Conservation (phyloP, 2,329 filamentous ascomycete species). For the Pestalotiopsis sp. region DNA sequence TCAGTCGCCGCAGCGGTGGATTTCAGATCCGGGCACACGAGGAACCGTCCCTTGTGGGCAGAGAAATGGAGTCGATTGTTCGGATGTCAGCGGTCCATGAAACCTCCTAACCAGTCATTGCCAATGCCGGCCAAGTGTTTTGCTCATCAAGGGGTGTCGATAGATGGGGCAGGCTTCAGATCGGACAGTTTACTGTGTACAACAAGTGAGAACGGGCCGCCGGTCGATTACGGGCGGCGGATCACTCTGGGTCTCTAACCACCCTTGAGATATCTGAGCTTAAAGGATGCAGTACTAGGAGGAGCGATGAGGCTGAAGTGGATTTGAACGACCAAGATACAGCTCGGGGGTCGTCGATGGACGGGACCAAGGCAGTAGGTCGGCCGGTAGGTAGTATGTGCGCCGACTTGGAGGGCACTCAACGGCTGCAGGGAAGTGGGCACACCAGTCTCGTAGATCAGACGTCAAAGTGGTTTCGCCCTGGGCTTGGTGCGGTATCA, state of each 20-base stretch:
- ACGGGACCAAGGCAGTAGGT: neutral
- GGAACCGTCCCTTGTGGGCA: constrained; percentile 3
- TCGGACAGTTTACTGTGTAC: neutral
- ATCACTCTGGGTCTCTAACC: neutral
- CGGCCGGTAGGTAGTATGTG: neutral
- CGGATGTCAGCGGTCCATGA: constrained; percentile 43
- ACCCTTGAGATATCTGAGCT: neutral
- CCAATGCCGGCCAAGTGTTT: constrained; percentile 3
- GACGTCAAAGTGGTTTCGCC: constrained; percentile 50
- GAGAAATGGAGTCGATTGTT: constrained; percentile 23
- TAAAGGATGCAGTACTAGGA: neutral
- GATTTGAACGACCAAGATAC: neutral
- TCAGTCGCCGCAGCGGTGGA: constrained; percentile 2
- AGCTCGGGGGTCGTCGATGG: neutral
- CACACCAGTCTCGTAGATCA: constrained; percentile 32
- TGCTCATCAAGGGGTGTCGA: constrained; percentile 1
- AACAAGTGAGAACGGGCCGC: neutral
- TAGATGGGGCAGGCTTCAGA: constrained; percentile 5
- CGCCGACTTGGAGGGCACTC: neutral
- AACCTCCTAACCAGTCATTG: constrained; percentile 32
- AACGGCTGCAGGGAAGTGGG: constrained; percentile 10
- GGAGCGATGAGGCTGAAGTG: neutral
- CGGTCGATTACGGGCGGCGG: neutral
- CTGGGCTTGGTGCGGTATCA: constrained; percentile 38
- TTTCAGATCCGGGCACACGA: constrained; percentile 8